These are phyloP conservation scores for Rhizophora mangle DNA, from an alignment of 345 rosid species.

Conservation along the genomic window DNA sequence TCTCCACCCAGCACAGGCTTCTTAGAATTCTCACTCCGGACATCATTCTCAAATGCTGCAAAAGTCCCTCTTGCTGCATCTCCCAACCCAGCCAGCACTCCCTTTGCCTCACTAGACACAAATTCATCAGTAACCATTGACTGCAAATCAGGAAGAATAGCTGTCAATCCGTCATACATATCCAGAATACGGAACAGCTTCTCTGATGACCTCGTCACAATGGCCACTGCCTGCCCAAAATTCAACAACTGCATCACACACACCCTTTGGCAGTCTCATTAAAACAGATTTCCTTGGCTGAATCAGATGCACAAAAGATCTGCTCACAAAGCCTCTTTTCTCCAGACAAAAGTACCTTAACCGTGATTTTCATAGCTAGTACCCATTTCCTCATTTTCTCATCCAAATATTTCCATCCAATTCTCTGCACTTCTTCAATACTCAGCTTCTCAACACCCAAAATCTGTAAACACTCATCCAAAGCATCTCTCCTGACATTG, in stretches of 20 bases:
- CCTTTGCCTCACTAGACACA: constrained; percentile 58
- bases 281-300: constrained; percentile 67
- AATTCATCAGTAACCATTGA: constrained; percentile 57
- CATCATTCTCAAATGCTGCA: constrained; percentile 84
- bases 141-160: constrained; percentile 53
- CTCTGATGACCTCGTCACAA: constrained; percentile 79
- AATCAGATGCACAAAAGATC: constrained; percentile 57
- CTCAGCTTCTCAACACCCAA: constrained; percentile 89
- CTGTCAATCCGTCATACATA: constrained; percentile 80
- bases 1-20: constrained; percentile 81
- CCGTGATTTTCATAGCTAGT: constrained; percentile 73
- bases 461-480: constrained; percentile 75
- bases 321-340: constrained; percentile 81
- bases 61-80: constrained; percentile 85
- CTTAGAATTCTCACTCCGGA: constrained; percentile 65
- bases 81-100: constrained; percentile 59
- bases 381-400: constrained; percentile 99
- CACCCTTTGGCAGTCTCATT: constrained; percentile 83
- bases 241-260: constrained; percentile 82
- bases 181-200: constrained; percentile 92
- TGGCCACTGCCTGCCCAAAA: constrained; percentile 88
- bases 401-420: constrained; percentile 87
- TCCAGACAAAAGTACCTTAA: constrained; percentile 66
- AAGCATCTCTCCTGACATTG: constrained; percentile 68
- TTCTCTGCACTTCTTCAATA: constrained; percentile 90